A percentile compares a stretch with the other conserved stretches of the same genome.
Evolutionary conservation across 768 basidiomycete species (phyloP).

Genomic region (Panellus pusillus): DNA sequence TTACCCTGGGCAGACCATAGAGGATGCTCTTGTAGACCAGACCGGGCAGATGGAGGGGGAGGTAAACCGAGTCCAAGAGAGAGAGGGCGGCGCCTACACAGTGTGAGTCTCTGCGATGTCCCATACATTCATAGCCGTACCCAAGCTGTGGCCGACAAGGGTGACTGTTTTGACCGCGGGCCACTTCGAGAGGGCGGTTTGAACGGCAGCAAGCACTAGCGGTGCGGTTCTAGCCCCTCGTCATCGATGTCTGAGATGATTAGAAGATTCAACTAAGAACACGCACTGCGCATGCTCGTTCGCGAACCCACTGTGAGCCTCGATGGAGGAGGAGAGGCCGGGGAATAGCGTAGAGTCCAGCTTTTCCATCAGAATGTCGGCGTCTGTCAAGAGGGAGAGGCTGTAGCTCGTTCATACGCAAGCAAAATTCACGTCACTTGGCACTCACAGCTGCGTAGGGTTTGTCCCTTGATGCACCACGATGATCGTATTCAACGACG

Average conservation of each 20-base stretch:
- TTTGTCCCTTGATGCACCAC: conserved; percentile 38
- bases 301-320: conserved; percentile 28
- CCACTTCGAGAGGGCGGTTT: background rate
- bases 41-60: conserved; percentile 49
- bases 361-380: conserved; percentile 15
- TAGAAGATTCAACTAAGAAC: background rate
- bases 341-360: conserved; percentile 27
- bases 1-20: conserved; percentile 42
- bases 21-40: conserved; percentile 35
- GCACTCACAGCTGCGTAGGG: conserved; percentile 26
- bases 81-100: conserved; percentile 46
- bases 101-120: too few species aligned
- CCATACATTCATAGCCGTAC: too few species aligned
- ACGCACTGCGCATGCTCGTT: conserved; percentile 7
- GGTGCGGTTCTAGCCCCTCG: background rate
- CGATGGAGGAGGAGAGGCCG: conserved; percentile 23
- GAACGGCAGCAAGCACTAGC: background rate
- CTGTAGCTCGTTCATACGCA: background rate
- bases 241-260: too few species aligned
- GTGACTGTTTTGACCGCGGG: background rate
- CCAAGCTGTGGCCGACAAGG: conserved; percentile 19
- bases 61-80: conserved; percentile 55
- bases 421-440: background rate
- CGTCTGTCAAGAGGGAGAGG: conserved; percentile 21
- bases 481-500: conserved; percentile 32